Evolutionary conservation across 2,329 filamentous ascomycete species (phyloP).

Genomic region (Calonectria montana): DNA sequence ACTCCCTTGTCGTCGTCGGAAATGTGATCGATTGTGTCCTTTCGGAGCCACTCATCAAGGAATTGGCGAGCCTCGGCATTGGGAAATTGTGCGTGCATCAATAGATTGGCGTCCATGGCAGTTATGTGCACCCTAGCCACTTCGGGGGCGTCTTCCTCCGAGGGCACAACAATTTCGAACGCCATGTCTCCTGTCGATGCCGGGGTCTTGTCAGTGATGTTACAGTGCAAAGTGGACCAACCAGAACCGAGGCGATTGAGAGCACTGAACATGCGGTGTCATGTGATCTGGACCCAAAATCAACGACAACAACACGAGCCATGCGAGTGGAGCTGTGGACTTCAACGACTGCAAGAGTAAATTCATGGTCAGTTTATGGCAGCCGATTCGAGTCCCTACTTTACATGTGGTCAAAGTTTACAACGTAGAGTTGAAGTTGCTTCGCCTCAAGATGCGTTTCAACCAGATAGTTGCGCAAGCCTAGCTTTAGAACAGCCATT

Average conservation of each 20-base stretch:
- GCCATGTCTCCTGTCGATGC: constrained; percentile 34
- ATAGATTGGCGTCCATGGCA: constrained; percentile 53
- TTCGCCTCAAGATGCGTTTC: not conserved
- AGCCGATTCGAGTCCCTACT: not conserved
- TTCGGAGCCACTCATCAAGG: constrained; percentile 45
- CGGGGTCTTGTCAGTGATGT: constrained; percentile 12
- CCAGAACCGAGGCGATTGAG: constrained; percentile 26
- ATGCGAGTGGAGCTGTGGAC: not conserved
- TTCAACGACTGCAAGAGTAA: not conserved
- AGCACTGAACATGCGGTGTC: constrained; percentile 11
- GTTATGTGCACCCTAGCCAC: constrained; percentile 49
- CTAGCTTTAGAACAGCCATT: no score
- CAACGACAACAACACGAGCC: constrained; percentile 1
- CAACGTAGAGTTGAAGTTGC: not conserved
- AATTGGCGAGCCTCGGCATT: constrained; percentile 43
- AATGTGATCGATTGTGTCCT: constrained; percentile 46
- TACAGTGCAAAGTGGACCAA: constrained; percentile 25
- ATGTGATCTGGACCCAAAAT: constrained; percentile 16
- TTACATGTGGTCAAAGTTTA: not conserved
- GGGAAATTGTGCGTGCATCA: constrained; percentile 56
- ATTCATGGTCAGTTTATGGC: not conserved
- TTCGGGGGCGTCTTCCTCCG: constrained; percentile 36
- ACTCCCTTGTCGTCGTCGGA: constrained; percentile 42
- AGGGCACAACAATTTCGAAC: constrained; percentile 42
- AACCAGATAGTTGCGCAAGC: no score